A percentile compares a stretch with the other conserved stretches of the same genome.
Conservation (phyloP, 1,139 yeast species). For the Dujonia santamariae region DNA sequence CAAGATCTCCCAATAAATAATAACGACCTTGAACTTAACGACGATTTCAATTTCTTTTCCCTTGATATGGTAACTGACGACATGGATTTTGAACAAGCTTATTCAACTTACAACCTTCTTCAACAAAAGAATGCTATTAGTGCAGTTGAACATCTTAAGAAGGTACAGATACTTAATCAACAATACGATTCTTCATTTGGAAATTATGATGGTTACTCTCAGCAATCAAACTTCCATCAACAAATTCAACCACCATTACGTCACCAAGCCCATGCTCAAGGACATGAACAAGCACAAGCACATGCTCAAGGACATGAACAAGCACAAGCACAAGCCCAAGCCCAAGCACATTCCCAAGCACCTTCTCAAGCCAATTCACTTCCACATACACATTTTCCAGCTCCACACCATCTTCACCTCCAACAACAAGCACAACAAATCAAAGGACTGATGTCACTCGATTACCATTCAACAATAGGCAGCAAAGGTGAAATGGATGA, state of each 20-base stretch:
- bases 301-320: not conserved
- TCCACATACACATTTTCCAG: slow-evolving; percentile 7
- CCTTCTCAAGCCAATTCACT: slow-evolving; percentile 4
- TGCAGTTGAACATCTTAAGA: slow-evolving; percentile 38
- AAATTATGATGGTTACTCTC: not conserved
- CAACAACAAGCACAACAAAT: slow-evolving; percentile 6
- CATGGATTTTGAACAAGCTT: slow-evolving; percentile 50
- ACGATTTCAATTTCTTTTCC: slow-evolving; percentile 13
- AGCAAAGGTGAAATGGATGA: slow-evolving; percentile 19
- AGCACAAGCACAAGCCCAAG: not conserved
- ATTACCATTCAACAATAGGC: slow-evolving; percentile 1
- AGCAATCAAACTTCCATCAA: not conserved
- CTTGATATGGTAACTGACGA: slow-evolving; percentile 34
- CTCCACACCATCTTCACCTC: slow-evolving; percentile 10
- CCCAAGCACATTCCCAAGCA: not conserved
- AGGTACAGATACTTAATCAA: slow-evolving; percentile 34
- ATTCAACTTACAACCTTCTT: slow-evolving; percentile 36
- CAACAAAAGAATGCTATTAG: slow-evolving; percentile 39
- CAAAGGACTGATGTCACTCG: not conserved
- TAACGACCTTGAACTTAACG: not conserved
- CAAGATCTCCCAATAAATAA: not conserved
- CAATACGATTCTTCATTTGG: slow-evolving; percentile 13
- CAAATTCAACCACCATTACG: not conserved
- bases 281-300: not conserved
- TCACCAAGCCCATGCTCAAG: no score